A percentile compares a stretch with the other conserved stretches of the same genome.
These are phyloP conservation scores for Cercospora berteroae DNA, from an alignment of 2,329 filamentous ascomycete genomes.

Conservation along the genomic window DNA sequence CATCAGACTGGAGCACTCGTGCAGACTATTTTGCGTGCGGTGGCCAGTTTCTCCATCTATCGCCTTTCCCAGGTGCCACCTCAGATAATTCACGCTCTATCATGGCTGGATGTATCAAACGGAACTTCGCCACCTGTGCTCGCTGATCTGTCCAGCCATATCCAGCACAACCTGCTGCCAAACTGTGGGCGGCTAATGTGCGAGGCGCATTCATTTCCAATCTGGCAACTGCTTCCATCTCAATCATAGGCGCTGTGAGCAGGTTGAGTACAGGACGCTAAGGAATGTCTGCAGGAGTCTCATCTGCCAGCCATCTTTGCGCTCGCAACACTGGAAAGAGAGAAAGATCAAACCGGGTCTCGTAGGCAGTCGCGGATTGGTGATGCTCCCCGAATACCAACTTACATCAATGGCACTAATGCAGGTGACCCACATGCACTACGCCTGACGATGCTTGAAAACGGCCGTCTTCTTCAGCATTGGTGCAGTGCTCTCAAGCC, in stretches of 20 bases:
- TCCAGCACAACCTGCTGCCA: not conserved
- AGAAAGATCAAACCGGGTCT: not conserved
- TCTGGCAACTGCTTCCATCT: not conserved
- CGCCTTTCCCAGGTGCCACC: not conserved
- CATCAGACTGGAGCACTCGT: not conserved
- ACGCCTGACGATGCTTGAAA: not conserved
- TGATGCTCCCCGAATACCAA: not conserved
- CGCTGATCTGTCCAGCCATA: not conserved
- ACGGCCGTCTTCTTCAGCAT: not conserved
- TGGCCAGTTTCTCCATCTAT: not conserved
- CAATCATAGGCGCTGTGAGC: not conserved
- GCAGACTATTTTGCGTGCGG: not conserved
- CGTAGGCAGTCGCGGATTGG: not conserved
- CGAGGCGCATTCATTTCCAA: not conserved
- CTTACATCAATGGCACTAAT: not conserved
- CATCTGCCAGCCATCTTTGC: not conserved
- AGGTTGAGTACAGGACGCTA: not conserved
- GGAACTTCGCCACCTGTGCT: not conserved
- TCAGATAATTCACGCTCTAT: not conserved
- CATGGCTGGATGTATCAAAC: not conserved
- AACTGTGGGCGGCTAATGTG: not conserved
- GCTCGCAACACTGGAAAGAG: not conserved
- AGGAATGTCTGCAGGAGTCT: constrained; percentile 4
- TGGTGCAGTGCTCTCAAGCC: not conserved
- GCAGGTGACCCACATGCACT: not conserved